These are phyloP conservation scores for Globisporangium camurandrum DNA, from an alignment of 352 stramenopile species.

Conservation along the genomic window DNA sequence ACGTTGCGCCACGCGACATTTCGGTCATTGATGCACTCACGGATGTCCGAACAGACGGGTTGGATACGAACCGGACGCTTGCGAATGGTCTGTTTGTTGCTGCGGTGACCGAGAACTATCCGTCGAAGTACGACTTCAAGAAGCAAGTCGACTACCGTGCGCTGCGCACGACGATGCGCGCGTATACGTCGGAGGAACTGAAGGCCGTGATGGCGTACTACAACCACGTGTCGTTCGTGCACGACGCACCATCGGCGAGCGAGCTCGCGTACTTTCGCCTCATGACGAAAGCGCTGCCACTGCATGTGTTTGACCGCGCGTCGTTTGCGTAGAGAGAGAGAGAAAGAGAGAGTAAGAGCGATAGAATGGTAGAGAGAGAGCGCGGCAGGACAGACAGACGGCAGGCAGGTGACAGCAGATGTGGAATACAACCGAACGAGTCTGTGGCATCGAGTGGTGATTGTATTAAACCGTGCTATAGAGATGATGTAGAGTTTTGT, in stretches of 20 bases:
- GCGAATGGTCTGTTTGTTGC: conserved; percentile 77
- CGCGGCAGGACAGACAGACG: too few relatives aligned
- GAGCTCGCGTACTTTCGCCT: conserved; percentile 78
- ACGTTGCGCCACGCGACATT: conserved; percentile 69
- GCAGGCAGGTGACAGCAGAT: too few relatives aligned
- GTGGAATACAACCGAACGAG: too few relatives aligned
- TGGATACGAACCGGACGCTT: conserved; percentile 50
- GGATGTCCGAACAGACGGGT: conserved; percentile 59
- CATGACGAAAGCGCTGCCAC: conserved; percentile 79
- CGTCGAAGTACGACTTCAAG: conserved; percentile 69
- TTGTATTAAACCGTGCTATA: too few relatives aligned
- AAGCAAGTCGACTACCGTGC: conserved; percentile 75
- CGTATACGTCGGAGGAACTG: conserved; percentile 75
- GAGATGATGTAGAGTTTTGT: too few relatives aligned
- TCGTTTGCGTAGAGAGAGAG: conserved; percentile 83
- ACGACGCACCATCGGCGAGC: conserved; percentile 58
- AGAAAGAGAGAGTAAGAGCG: too few relatives aligned
- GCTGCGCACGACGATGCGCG: conserved; percentile 66
- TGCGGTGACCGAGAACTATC: conserved; percentile 81
- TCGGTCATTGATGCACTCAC: conserved; percentile 73
- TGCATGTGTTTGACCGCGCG: conserved; percentile 75
- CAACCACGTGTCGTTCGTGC: conserved; percentile 46
- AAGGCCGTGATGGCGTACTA: conserved; percentile 74
- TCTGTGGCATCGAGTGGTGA: too few relatives aligned
- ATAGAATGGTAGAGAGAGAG: too few relatives aligned